These are phyloP conservation scores for Fusarium temperatum DNA, from an alignment of 2,329 filamentous ascomycete species.

Conservation along the genomic window DNA sequence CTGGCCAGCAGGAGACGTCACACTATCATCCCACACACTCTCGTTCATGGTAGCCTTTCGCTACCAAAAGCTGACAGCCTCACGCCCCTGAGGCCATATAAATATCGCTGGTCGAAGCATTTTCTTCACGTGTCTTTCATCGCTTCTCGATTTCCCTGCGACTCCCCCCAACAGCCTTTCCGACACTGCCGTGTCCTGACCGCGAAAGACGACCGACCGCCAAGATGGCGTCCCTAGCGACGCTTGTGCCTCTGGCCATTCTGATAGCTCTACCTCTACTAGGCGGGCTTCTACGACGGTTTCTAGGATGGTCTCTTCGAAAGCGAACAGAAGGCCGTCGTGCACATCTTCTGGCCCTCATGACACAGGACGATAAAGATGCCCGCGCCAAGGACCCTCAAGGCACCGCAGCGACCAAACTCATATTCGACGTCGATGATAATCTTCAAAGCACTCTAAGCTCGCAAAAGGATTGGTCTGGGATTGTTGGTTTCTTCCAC, in stretches of 20 bases:
- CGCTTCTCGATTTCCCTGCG: neutral
- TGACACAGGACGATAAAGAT: slow-evolving; percentile 56
- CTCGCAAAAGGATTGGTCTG: slow-evolving; percentile 73
- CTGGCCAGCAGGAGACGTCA: slow-evolving; percentile 24
- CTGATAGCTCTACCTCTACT: slow-evolving; percentile 42
- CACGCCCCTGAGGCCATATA: slow-evolving; percentile 13
- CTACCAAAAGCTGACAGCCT: slow-evolving; percentile 7
- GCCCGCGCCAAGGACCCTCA: slow-evolving; percentile 48
- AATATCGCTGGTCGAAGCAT: neutral
- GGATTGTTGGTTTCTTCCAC: slow-evolving; percentile 95
- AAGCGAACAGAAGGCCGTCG: slow-evolving; percentile 71
- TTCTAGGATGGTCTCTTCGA: slow-evolving; percentile 68
- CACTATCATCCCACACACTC: slow-evolving; percentile 18
- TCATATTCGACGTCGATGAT: slow-evolving; percentile 60
- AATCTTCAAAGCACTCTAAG: slow-evolving; percentile 44
- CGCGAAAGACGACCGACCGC: neutral
- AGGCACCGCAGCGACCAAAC: slow-evolving; percentile 64
- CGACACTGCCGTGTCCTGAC: neutral
- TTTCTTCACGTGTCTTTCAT: neutral
- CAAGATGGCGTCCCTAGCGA: slow-evolving; percentile 13
- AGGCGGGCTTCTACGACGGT: slow-evolving; percentile 49
- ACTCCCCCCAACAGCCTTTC: neutral
- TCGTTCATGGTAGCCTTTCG: slow-evolving; percentile 11
- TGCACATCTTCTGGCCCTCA: slow-evolving; percentile 63
- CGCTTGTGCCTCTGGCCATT: slow-evolving; percentile 25